phyloP scores from a whole-genome alignment of 768 basidiomycete genomes.

The Tephrocybe rancida region DNA sequence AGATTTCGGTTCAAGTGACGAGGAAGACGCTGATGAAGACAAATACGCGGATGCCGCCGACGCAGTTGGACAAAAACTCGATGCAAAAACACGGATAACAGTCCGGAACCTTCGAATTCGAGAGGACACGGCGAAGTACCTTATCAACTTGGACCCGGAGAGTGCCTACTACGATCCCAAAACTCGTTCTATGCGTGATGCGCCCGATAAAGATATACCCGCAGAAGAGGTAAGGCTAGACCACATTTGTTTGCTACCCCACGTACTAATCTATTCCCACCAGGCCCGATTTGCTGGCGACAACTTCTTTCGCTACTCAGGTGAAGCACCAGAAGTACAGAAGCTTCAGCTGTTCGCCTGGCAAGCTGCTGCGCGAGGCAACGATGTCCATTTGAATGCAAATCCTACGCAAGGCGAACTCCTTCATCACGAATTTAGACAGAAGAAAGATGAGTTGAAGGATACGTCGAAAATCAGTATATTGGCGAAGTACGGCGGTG shows the following conservation, averaged over 20 bases:
- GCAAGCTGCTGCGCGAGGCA: conserved; percentile 92
- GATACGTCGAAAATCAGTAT: conserved; percentile 90
- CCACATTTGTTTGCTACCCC: background rate
- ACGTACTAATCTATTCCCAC: conserved; percentile 1
- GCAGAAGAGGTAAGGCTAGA: conserved; percentile 84
- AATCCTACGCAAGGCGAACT: conserved; percentile 96
- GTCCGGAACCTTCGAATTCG: conserved; percentile 98
- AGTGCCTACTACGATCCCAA: conserved; percentile 99
- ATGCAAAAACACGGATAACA: conserved; percentile 97
- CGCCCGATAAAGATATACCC: conserved; percentile 73
- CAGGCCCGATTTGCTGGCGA: conserved; percentile 94
- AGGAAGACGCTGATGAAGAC: conserved; percentile 95
- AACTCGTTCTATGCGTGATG: conserved; percentile 99
- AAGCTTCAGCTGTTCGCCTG: conserved; percentile 95
- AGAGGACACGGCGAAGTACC: conserved; percentile 98
- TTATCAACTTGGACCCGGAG: conserved; percentile 93
- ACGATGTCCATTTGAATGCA: conserved; percentile 93
- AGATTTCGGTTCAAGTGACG: conserved; percentile 96
- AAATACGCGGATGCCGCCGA: conserved; percentile 99
- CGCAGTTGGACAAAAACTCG: conserved; percentile 96
- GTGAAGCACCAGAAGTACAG: conserved; percentile 92
- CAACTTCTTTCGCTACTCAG: conserved; percentile 90
- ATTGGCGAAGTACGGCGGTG: conserved; percentile 92
- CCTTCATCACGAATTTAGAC: conserved; percentile 85
- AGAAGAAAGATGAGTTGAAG: conserved; percentile 92